Base-by-base conservation (phyloP, 257 asterid species). In the Cordia subcordata region DNA sequence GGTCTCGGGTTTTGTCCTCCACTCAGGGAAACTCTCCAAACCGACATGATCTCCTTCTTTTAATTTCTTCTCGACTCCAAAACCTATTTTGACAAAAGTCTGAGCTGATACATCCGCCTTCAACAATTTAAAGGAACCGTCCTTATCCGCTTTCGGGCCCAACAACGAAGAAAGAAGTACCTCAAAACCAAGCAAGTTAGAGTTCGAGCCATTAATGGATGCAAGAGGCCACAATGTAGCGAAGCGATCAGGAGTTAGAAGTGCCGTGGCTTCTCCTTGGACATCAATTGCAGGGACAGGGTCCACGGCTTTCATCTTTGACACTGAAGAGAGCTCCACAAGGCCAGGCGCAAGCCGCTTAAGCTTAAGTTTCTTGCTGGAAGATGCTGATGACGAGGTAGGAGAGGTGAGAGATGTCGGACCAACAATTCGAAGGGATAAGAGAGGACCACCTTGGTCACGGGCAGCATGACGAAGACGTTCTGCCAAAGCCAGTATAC, bases 301-400 rank as follows among this genome's bases (percentile, higher is more conserved):
- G 11, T 68, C 76, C 58, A 55, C 17, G 17, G 79, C 23, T 68
- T 71, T 82, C 59, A 63, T 68, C 54, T 83, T 93, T 11, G 97
- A 80, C 33, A 85, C 88, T 19, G 95, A 83, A 50, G 94, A 93
- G 52, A 93, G 73, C 83, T 93, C 99, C 52, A 93, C 99, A 0
- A 89, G 83, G 59, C 99, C 99, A 19, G 99, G 99, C 11, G 99
- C 96, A 1, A 93, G 95, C 58, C 96, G 92, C 81, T 85, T 93
- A 35, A 93, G 85, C 81, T 88, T 92, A 68, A 92, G 97, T 66
- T 73, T 70, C 74, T 77, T 86, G 9, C 40, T 58, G 40, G 94
- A 70, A 46, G 85, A 73, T 13, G 86, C 67, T 13, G 95, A 72
- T 37, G 95, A 56, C 13, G 95, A 53, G 57, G 90, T 14, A 16